Conservation (phyloP, 2,329 filamentous ascomycete genomes). For the Colletotrichum gigasporum region DNA sequence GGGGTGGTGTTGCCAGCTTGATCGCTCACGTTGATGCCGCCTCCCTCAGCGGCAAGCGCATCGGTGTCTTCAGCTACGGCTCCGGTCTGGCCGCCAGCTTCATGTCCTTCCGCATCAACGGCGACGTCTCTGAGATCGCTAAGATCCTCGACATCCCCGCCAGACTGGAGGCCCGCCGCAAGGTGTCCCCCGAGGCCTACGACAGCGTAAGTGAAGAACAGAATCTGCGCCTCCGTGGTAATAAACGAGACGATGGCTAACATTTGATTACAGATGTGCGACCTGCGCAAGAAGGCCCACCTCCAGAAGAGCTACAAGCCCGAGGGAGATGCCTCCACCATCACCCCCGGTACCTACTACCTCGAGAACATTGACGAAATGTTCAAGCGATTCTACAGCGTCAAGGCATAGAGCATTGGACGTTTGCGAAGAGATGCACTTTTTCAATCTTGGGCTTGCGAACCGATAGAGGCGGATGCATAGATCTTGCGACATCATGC, state of each 20-base stretch:
- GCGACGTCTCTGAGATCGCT: slow-evolving; percentile 73
- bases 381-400: slow-evolving; percentile 82
- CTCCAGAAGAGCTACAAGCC: slow-evolving; percentile 83
- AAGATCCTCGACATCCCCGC: slow-evolving; percentile 76
- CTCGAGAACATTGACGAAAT: slow-evolving; percentile 83
- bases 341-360: slow-evolving; percentile 78
- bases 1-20: slow-evolving; percentile 78
- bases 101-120: slow-evolving; percentile 77
- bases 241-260: slow-evolving; percentile 32
- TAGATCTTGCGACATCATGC: slow-evolving; percentile 29
- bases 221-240: slow-evolving; percentile 36
- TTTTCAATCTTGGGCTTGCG: slow-evolving; percentile 12
- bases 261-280: slow-evolving; percentile 71
- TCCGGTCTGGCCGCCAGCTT: slow-evolving; percentile 79
- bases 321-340: slow-evolving; percentile 72
- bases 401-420: slow-evolving; percentile 72
- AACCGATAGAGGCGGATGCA: slow-evolving; percentile 30
- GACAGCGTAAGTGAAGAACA: slow-evolving; percentile 79
- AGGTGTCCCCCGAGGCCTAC: slow-evolving; percentile 76
- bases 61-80: slow-evolving; percentile 83
- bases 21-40: slow-evolving; percentile 71
- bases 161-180: slow-evolving; percentile 71
- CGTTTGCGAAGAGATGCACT: background rate
- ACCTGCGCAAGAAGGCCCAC: slow-evolving; percentile 84
- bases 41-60: slow-evolving; percentile 74